A percentile compares a stretch with the other conserved stretches of the same genome.
phyloP scores from a whole-genome alignment of 805 yeast species.

The Monosporozyma siamensis region DNA sequence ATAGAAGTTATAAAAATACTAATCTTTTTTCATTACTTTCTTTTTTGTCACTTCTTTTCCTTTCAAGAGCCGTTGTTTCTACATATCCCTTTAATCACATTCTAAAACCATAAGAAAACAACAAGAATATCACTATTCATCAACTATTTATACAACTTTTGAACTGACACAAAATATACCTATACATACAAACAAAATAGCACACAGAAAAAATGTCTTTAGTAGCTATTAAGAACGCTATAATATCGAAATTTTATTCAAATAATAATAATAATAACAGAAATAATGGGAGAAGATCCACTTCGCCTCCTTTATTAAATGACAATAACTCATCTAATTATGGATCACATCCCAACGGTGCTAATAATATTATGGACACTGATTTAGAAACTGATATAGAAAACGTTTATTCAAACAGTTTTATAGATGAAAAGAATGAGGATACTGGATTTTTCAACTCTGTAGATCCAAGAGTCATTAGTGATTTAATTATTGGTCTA shows the following conservation, averaged over 20 bases:
- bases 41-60: too few relatives aligned
- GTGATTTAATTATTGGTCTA: slow-evolving; percentile 86
- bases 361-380: slow-evolving; percentile 6
- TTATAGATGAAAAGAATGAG: slow-evolving; percentile 1
- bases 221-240: slow-evolving; percentile 26
- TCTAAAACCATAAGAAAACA: too few relatives aligned
- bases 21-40: too few relatives aligned
- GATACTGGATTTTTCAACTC: slow-evolving; percentile 3
- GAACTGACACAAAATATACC: too few relatives aligned
- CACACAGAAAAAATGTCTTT: slow-evolving; percentile 24
- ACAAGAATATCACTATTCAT: too few relatives aligned
- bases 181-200: too few relatives aligned
- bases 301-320: slow-evolving; percentile 6
- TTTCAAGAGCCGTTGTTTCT: too few relatives aligned
- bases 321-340: background rate
- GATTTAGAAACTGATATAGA: slow-evolving; percentile 13
- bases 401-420: background rate
- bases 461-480: slow-evolving; percentile 86
- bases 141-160: too few relatives aligned
- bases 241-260: slow-evolving; percentile 11
- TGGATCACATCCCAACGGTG: slow-evolving; percentile 15
- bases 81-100: too few relatives aligned
- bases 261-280: slow-evolving; percentile 1
- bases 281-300: background rate
- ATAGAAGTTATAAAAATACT: too few relatives aligned